A percentile compares a stretch with the other conserved stretches of the same genome.
These are phyloP conservation scores for Arabis alpina DNA, from an alignment of 345 rosid genomes.

Conservation along the genomic window DNA sequence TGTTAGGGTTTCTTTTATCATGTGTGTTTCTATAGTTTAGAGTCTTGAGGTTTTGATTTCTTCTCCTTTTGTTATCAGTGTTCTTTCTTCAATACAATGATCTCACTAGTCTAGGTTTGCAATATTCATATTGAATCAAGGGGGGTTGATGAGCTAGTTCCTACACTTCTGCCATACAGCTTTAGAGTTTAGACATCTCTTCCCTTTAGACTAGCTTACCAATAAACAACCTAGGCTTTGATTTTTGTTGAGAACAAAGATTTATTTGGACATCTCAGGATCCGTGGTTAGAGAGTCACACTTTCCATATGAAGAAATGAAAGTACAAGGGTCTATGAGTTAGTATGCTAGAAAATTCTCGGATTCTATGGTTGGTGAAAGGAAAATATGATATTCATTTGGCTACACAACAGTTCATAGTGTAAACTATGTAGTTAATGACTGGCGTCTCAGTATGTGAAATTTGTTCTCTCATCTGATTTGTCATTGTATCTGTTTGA, in stretches of 20 bases:
- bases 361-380: not conserved
- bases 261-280: not conserved
- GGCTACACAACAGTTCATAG: not conserved
- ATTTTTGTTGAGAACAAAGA: not conserved
- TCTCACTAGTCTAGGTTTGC: slow-evolving; percentile 3
- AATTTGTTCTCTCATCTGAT: not conserved
- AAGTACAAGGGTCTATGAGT: slow-evolving; percentile 3
- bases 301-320: not conserved
- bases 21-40: not conserved
- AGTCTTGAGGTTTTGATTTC: not conserved
- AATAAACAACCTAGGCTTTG: not conserved
- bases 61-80: slow-evolving; percentile 2
- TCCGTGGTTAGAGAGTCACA: not conserved
- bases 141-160: not conserved
- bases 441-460: not conserved
- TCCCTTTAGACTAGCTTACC: not conserved
- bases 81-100: not conserved
- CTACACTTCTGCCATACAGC: not conserved
- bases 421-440: not conserved
- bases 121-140: not conserved
- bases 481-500: slow-evolving; percentile 9
- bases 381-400: not conserved
- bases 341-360: not conserved
- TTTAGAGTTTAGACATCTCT: not conserved
- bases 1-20: no score